Percentiles rank a stretch among this genome's conserved stretches.
Conservation (phyloP, 2,329 filamentous ascomycete genomes). For the Colletotrichum lindemuthianum region DNA sequence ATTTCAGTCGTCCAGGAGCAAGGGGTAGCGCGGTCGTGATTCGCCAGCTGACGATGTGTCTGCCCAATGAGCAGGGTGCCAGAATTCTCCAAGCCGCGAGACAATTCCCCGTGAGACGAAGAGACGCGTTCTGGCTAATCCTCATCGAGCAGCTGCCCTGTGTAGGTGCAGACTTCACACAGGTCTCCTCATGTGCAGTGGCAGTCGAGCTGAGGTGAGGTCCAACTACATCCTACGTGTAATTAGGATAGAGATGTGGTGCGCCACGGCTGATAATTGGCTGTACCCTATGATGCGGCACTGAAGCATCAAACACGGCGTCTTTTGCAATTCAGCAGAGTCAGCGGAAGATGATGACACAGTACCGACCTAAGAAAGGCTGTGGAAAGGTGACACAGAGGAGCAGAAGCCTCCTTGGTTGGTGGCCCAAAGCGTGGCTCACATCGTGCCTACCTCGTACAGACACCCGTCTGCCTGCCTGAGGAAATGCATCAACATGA, state of each 20-base stretch:
- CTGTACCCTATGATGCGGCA: too few relatives aligned
- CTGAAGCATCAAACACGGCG: not conserved
- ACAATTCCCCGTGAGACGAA: slow-evolving; percentile 25
- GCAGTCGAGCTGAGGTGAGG: not conserved
- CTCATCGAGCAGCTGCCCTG: slow-evolving; percentile 5
- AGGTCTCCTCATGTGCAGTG: slow-evolving; percentile 19
- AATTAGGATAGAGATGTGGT: too few relatives aligned
- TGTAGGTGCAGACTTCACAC: too few relatives aligned
- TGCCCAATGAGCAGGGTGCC: slow-evolving; percentile 26
- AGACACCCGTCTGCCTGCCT: too few relatives aligned
- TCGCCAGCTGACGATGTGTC: slow-evolving; percentile 15
- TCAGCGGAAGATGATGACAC: not conserved
- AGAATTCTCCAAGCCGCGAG: slow-evolving; percentile 33
- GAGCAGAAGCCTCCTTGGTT: too few relatives aligned
- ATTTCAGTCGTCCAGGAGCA: slow-evolving; percentile 30
- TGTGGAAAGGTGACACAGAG: too few relatives aligned
- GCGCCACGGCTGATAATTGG: too few relatives aligned
- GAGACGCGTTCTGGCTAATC: slow-evolving; percentile 28
- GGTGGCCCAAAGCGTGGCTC: too few relatives aligned
- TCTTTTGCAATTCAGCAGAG: not conserved
- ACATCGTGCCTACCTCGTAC: too few relatives aligned
- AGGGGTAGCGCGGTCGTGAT: slow-evolving; percentile 31
- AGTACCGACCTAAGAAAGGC: too few relatives aligned
- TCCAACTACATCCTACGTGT: too few relatives aligned
- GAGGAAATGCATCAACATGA: too few relatives aligned